phyloP scores from a whole-genome alignment of 306 rosid genomes.

The Luffa aegyptiaca region DNA sequence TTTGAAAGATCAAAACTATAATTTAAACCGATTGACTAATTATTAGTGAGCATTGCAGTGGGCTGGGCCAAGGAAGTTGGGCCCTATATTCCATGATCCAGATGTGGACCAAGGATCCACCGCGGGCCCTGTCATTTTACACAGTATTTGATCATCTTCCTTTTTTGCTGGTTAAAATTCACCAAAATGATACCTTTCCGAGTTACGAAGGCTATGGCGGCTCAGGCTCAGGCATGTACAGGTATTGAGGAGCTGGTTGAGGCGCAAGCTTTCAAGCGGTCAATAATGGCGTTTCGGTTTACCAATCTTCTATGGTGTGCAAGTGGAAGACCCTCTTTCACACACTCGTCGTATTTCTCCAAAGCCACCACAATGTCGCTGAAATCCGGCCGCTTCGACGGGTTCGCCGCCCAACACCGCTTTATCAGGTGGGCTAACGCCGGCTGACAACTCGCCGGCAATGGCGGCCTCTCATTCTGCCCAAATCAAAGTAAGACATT shows the following conservation, averaged over 20 bases:
- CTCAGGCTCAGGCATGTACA: slow-evolving; percentile 60
- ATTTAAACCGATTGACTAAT: neutral
- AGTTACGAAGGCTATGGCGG: neutral
- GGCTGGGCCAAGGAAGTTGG: slow-evolving; percentile 1
- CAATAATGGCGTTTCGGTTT: slow-evolving; percentile 47
- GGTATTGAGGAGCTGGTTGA: slow-evolving; percentile 65
- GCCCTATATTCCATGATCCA: neutral
- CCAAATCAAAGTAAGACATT: neutral
- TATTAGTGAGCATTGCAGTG: neutral
- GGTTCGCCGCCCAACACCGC: slow-evolving; percentile 90
- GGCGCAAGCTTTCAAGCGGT: slow-evolving; percentile 76
- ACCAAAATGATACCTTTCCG: neutral
- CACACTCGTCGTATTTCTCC: slow-evolving; percentile 88
- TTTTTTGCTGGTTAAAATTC: neutral
- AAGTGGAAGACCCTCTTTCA: slow-evolving; percentile 96
- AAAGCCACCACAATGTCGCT: slow-evolving; percentile 65
- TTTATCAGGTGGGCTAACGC: slow-evolving; percentile 85
- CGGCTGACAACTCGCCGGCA: slow-evolving; percentile 93
- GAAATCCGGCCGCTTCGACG: slow-evolving; percentile 93
- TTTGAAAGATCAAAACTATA: neutral
- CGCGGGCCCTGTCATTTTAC: neutral
- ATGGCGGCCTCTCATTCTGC: slow-evolving; percentile 97
- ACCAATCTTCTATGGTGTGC: slow-evolving; percentile 63
- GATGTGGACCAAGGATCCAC: neutral
- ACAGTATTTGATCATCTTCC: neutral